Conservation (phyloP, 495 filamentous ascomycete genomes). For the Sporormia fimetaria region DNA sequence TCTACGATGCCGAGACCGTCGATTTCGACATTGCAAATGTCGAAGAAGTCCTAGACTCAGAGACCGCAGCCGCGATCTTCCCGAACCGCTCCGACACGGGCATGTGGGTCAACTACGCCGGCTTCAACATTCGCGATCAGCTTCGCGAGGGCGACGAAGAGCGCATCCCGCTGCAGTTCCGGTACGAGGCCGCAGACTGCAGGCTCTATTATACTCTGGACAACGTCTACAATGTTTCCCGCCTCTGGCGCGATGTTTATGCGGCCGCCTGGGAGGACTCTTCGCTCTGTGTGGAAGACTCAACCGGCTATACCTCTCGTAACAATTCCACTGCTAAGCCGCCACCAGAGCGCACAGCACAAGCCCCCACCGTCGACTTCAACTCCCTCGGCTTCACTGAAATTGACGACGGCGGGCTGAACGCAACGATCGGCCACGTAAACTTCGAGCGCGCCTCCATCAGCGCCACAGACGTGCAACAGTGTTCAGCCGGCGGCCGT, state of each 20-base stretch:
- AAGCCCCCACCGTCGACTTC: conserved; percentile 4
- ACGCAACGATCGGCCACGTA: too few species aligned
- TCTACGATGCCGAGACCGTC: conserved; percentile 5
- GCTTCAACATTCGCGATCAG: conserved; percentile 13
- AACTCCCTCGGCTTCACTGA: neutral
- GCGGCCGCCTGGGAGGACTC: conserved; percentile 4
- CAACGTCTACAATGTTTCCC: conserved; percentile 35
- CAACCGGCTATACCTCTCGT: conserved; percentile 9
- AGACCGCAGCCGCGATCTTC: conserved; percentile 2
- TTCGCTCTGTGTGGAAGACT: conserved; percentile 12
- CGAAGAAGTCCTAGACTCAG: conserved; percentile 1
- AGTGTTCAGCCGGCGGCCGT: too few species aligned
- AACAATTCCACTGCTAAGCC: conserved; percentile 1
- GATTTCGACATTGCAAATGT: conserved; percentile 3
- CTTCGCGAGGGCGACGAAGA: conserved; percentile 11
- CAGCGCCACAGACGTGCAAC: too few species aligned
- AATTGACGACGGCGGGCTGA: too few species aligned
- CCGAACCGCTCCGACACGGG: conserved; percentile 7
- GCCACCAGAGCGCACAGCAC: conserved; percentile 2
- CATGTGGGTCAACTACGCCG: conserved; percentile 7
- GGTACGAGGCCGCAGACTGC: conserved; percentile 43
- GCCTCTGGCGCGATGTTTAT: conserved; percentile 32
- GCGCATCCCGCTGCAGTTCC: conserved; percentile 41
- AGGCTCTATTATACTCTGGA: conserved; percentile 42
- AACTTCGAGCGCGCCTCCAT: too few species aligned